Conservation (phyloP, 306 rosid species). For the Benincasa hispida region DNA sequence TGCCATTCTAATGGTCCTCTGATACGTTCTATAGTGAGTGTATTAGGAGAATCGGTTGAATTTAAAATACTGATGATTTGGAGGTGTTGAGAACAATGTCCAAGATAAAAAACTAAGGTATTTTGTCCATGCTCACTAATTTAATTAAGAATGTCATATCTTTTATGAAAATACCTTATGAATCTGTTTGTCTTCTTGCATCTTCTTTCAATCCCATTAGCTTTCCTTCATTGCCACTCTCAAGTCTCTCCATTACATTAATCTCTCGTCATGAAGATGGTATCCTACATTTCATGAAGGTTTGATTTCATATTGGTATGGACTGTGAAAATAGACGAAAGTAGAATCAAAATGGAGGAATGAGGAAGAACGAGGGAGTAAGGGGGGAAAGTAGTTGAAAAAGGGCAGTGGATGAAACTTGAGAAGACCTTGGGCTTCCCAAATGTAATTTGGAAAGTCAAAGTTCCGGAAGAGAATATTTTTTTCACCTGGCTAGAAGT, state of each 20-base stretch:
- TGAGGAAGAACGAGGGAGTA: not conserved
- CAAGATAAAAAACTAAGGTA: not conserved
- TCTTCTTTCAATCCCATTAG: not conserved
- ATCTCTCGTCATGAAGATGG: not conserved
- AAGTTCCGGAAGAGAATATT: not conserved
- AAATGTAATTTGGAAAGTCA: not conserved
- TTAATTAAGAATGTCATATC: not conserved
- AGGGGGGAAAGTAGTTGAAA: not conserved
- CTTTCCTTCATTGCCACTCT: not conserved
- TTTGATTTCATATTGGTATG: not conserved
- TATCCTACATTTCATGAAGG: not conserved
- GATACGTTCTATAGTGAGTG: not conserved
- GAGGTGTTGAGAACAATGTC: not conserved
- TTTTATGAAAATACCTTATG: not conserved
- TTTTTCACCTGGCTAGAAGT: not conserved
- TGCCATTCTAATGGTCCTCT: not conserved
- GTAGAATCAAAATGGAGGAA: not conserved
- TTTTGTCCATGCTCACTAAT: not conserved
- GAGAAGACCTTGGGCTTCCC: not conserved
- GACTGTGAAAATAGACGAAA: not conserved
- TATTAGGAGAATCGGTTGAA: not conserved
- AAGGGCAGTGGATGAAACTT: not conserved
- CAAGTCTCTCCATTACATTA: not conserved
- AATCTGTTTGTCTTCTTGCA: not conserved
- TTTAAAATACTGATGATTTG: not conserved